phyloP scores from a whole-genome alignment of 305 asterid genomes.

The Fraxinus dipetala region DNA sequence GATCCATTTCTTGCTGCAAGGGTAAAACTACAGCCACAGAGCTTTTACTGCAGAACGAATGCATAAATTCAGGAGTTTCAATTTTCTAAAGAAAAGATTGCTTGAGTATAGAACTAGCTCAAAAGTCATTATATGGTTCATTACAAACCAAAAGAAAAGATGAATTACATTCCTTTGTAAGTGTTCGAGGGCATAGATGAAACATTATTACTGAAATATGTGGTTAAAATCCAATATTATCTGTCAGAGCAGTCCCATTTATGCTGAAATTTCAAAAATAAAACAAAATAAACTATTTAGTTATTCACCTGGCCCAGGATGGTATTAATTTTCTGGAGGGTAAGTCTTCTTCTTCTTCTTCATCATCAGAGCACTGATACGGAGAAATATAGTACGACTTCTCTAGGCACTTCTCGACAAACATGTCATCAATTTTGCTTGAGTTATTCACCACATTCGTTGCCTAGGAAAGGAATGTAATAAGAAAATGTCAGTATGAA shows the following conservation, averaged over 20 bases:
- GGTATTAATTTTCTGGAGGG: conserved; percentile 67
- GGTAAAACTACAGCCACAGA: conserved; percentile 58
- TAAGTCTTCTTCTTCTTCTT: conserved; percentile 51
- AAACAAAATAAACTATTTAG: not conserved
- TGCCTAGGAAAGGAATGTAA: conserved; percentile 38
- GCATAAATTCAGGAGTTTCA: conserved; percentile 18
- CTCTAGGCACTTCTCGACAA: conserved; percentile 37
- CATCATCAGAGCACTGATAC: conserved; percentile 84
- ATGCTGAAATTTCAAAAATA: not conserved
- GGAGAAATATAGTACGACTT: conserved; percentile 92
- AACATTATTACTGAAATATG: not conserved
- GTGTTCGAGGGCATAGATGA: not conserved
- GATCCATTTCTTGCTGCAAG: conserved; percentile 54
- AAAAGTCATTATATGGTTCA: not conserved
- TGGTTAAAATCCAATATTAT: not conserved
- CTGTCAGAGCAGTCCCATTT: not conserved
- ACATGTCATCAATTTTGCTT: conserved; percentile 38
- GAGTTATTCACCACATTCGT: conserved; percentile 36
- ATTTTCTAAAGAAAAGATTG: not conserved
- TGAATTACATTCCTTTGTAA: not conserved
- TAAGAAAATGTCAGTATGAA: conserved; percentile 30
- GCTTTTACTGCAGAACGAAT: conserved; percentile 60
- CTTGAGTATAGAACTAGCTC: conserved; percentile 6
- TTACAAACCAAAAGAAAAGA: not conserved
- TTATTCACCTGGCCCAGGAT: conserved; percentile 89